phyloP scores from a whole-genome alignment of 2,329 filamentous ascomycete species.

The Fusarium penzigii region DNA sequence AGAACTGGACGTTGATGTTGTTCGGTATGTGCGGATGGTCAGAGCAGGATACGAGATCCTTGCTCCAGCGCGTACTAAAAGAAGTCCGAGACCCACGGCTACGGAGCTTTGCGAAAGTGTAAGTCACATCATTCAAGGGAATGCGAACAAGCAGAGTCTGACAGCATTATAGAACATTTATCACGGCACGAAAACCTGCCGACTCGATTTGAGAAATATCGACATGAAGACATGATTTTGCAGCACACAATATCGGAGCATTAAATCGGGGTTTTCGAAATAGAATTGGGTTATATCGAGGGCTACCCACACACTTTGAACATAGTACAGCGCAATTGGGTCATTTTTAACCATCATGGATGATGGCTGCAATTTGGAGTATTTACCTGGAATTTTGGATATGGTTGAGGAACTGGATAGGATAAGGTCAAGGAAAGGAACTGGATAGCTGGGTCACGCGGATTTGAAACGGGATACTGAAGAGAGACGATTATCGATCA shows the following conservation, averaged over 20 bases:
- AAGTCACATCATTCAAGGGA: conserved; percentile 8
- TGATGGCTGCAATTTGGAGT: background rate
- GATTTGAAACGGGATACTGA: too few relatives aligned
- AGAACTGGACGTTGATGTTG: conserved; percentile 36
- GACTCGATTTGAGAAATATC: background rate
- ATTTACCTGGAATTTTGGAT: background rate
- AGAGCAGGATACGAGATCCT: conserved; percentile 32
- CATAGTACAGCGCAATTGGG: too few relatives aligned
- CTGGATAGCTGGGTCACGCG: too few relatives aligned
- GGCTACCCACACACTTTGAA: too few relatives aligned
- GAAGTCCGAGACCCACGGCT: conserved; percentile 33
- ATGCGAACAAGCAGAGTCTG: background rate
- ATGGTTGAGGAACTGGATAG: too few relatives aligned
- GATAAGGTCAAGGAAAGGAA: too few relatives aligned
- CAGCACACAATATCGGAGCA: background rate
- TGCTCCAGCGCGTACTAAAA: conserved; percentile 34
- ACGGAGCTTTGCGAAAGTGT: conserved; percentile 35
- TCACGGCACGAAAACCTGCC: conserved; percentile 34
- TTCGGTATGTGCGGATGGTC: conserved; percentile 35
- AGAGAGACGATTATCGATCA: too few relatives aligned
- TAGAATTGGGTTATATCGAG: too few relatives aligned
- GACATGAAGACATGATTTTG: background rate
- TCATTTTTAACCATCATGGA: too few relatives aligned
- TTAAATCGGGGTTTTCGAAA: conserved; percentile 12
- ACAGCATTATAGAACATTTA: conserved; percentile 29